Conservation (phyloP, 176 grass and related monocot genomes). For the Echinochloa phyllopogon region DNA sequence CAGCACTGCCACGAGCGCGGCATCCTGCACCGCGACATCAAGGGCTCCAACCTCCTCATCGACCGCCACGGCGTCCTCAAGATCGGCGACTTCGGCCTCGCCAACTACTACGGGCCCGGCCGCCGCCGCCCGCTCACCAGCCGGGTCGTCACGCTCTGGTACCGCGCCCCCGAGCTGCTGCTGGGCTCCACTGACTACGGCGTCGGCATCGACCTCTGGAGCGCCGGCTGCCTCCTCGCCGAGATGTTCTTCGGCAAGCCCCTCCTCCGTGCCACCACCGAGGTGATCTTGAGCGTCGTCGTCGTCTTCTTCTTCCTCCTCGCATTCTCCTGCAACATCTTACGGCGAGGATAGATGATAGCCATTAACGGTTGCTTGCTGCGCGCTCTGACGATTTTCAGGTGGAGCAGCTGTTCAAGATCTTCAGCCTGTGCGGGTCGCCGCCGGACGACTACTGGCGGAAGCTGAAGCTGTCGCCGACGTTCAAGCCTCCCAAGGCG, state of each 20-base stretch:
- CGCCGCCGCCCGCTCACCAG: slow-evolving; percentile 53
- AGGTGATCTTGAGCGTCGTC: background rate
- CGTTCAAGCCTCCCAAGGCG: slow-evolving; percentile 40
- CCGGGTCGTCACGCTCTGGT: slow-evolving; percentile 66
- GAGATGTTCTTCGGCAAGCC: slow-evolving; percentile 60
- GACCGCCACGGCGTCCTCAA: slow-evolving; percentile 57
- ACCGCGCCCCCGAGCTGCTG: slow-evolving; percentile 54
- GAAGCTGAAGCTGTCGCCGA: slow-evolving; percentile 48
- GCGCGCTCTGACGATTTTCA: background rate
- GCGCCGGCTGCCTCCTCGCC: slow-evolving; percentile 58
- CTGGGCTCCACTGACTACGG: slow-evolving; percentile 54
- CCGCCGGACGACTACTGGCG: slow-evolving; percentile 70
- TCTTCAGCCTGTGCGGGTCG: slow-evolving; percentile 66
- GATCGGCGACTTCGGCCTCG: slow-evolving; percentile 64
- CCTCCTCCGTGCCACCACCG: slow-evolving; percentile 35
- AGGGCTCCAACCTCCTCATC: slow-evolving; percentile 62
- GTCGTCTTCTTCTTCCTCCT: background rate
- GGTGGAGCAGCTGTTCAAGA: slow-evolving; percentile 67
- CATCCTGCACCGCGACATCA: slow-evolving; percentile 65
- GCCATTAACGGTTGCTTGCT: too few relatives aligned
- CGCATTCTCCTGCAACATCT: background rate
- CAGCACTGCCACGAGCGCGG: slow-evolving; percentile 68
- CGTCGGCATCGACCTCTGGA: slow-evolving; percentile 62
- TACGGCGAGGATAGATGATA: too few relatives aligned
- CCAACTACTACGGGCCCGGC: slow-evolving; percentile 46